These are phyloP conservation scores for Aureobasidium zeae DNA, from an alignment of 2,329 filamentous ascomycete species.

Conservation along the genomic window DNA sequence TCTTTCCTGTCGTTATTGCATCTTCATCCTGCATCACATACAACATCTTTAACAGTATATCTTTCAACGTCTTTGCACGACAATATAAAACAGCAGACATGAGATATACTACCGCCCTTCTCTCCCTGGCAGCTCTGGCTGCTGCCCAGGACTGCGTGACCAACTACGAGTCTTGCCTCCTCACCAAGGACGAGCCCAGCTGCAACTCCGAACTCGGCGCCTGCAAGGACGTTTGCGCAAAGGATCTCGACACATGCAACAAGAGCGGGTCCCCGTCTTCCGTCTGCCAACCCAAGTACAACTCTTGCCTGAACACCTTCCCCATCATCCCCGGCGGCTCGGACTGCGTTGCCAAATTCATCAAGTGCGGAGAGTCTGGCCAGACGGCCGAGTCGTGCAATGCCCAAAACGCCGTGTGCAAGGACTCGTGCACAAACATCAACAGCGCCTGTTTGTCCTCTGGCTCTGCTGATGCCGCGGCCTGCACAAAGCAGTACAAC, in stretches of 20 bases:
- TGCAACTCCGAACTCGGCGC: background rate
- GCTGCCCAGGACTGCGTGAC: constrained; percentile 8
- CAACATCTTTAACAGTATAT: background rate
- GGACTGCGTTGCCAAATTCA: constrained; percentile 12
- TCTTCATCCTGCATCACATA: constrained; percentile 2
- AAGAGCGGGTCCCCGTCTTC: background rate
- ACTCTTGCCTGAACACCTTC: constrained; percentile 13
- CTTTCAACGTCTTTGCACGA: background rate
- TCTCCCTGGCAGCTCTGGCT: constrained; percentile 7
- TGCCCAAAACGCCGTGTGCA: constrained; percentile 5
- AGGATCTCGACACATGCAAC: constrained; percentile 2
- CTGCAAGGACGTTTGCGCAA: background rate
- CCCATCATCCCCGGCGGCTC: constrained; percentile 9
- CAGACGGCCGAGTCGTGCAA: background rate
- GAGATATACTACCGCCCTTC: constrained; percentile 7
- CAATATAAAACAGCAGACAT: constrained; percentile 2
- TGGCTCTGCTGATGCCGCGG: background rate
- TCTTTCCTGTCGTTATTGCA: constrained; percentile 5
- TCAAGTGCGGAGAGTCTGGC: constrained; percentile 5
- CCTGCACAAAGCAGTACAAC: constrained; percentile 2
- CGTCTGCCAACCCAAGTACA: constrained; percentile 12
- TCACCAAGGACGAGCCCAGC: constrained; percentile 2
- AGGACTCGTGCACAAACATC: constrained; percentile 6
- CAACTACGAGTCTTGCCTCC: constrained; percentile 6
- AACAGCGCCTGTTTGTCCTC: constrained; percentile 2